These are phyloP conservation scores for Wallacemonas sp. DNA, from an alignment of 208 protist genomes.

Conservation along the genomic window DNA sequence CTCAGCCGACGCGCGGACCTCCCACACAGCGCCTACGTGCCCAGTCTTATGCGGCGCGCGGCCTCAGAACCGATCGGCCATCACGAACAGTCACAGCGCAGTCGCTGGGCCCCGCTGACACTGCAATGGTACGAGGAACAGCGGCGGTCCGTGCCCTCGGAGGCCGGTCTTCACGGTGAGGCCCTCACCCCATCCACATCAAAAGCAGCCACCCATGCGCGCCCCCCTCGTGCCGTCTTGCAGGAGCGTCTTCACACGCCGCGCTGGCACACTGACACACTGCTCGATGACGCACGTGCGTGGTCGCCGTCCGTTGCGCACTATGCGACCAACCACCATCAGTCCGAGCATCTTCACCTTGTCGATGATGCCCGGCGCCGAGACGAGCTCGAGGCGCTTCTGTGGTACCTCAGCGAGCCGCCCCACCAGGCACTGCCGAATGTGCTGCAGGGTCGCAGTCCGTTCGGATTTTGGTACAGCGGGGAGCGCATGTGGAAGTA, in stretches of 20 bases:
- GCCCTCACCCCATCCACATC: too few relatives aligned
- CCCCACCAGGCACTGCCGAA: slow-evolving; percentile 79
- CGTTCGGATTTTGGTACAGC: slow-evolving; percentile 74
- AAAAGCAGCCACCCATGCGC: too few relatives aligned
- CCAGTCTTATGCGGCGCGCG: neutral
- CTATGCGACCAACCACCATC: slow-evolving; percentile 51
- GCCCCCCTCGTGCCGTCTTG: neutral
- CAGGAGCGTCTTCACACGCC: neutral
- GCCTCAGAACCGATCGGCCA: neutral
- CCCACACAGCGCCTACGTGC: slow-evolving; percentile 4
- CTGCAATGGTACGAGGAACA: slow-evolving; percentile 22
- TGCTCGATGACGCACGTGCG: slow-evolving; percentile 26
- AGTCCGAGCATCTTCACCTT: slow-evolving; percentile 74
- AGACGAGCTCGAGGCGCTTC: slow-evolving; percentile 73
- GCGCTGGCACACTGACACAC: neutral
- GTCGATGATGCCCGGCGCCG: slow-evolving; percentile 77
- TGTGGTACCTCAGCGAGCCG: slow-evolving; percentile 61
- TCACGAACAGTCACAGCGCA: neutral
- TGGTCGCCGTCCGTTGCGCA: slow-evolving; percentile 45
- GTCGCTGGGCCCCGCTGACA: slow-evolving; percentile 14
- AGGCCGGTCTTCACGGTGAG: too few relatives aligned
- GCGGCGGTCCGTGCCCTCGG: too few relatives aligned
- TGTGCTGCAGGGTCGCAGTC: slow-evolving; percentile 68
- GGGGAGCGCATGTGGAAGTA: slow-evolving; percentile 88
- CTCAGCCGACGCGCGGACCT: slow-evolving; percentile 8